A percentile compares a stretch with the other conserved stretches of the same genome.
Evolutionary conservation across 2,329 filamentous ascomycete species (phyloP).

Genomic region (Ophiostoma piceae): DNA sequence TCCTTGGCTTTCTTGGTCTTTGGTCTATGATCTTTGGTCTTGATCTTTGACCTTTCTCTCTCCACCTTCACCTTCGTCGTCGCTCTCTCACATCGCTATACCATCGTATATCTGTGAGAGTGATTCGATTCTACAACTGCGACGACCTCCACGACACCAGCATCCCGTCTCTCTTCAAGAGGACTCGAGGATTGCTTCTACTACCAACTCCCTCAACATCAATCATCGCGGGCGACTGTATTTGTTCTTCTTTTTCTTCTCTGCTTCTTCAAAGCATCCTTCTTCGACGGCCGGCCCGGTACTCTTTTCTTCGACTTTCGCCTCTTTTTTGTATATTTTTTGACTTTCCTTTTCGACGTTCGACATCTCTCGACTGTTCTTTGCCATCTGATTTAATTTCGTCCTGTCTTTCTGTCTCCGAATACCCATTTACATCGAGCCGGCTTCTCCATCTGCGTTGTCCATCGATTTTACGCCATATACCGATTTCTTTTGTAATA

Average conservation of each 20-base stretch:
- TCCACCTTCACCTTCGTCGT: background rate
- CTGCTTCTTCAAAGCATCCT: slow-evolving; percentile 26
- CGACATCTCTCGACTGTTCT: slow-evolving; percentile 15
- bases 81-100: slow-evolving; percentile 14
- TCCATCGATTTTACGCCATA: background rate
- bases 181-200: background rate
- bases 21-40: background rate
- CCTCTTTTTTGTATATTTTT: slow-evolving; percentile 19
- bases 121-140: background rate
- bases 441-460: slow-evolving; percentile 13
- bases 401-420: background rate
- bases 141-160: background rate
- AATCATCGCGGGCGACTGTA: slow-evolving; percentile 34
- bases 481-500: slow-evolving; percentile 11
- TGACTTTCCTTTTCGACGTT: background rate
- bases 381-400: slow-evolving; percentile 14
- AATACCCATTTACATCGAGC: slow-evolving; percentile 16
- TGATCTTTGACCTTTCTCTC: background rate
- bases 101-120: slow-evolving; percentile 1
- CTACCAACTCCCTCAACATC: slow-evolving; percentile 17
- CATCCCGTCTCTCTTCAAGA: background rate
- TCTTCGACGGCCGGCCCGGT: slow-evolving; percentile 30
- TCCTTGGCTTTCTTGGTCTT: slow-evolving; percentile 7
- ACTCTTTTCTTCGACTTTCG: slow-evolving; percentile 16
- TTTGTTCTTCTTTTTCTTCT: slow-evolving; percentile 31